Conservation (phyloP, 345 rosid genomes). For the thale cress (Arabidopsis thaliana) region TAIR10.1 NC_003076.8:664501-665000, state of each 20-base stretch:
- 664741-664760: constrained; percentile 59
- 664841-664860: constrained; percentile 79
- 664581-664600: constrained; percentile 32
- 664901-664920: constrained; percentile 70
- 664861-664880: constrained; percentile 74
- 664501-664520: constrained; percentile 70
- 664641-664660: constrained; percentile 70
- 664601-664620: constrained; percentile 24
- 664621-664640: constrained; percentile 95
- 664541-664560: constrained; percentile 8
- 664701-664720: constrained; percentile 65
- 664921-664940: constrained; percentile 66
- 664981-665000: constrained; percentile 56
- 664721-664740: constrained; percentile 70
- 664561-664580: constrained; percentile 18
- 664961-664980: constrained; percentile 62
- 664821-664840: constrained; percentile 88
- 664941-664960: constrained; percentile 91
- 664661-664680: constrained; percentile 77
- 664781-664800: constrained; percentile 28
- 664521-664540: constrained; percentile 72
- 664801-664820: constrained; percentile 34
- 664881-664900: constrained; percentile 71
- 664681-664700: constrained; percentile 70
- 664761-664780: constrained; percentile 26